Evolutionary conservation across 202 grass and related monocot species (phyloP).

Genomic region (Musa balbisiana): DNA sequence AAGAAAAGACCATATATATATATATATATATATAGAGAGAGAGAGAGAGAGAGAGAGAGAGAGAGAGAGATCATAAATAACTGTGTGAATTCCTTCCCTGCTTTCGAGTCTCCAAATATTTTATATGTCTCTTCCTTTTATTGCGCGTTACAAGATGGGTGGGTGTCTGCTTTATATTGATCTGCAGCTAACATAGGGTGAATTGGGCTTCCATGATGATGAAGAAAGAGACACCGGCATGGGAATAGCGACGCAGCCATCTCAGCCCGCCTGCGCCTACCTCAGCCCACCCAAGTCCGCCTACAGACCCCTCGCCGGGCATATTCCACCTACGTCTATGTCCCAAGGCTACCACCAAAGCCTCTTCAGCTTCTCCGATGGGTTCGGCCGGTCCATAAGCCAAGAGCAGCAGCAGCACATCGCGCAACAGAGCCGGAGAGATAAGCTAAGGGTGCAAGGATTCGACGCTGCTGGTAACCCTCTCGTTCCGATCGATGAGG

Average conservation of each 20-base stretch:
- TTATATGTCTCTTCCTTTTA: too few species aligned
- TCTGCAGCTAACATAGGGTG: background rate
- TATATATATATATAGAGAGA: too few species aligned
- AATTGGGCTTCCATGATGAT: slow-evolving; percentile 28
- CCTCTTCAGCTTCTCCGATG: slow-evolving; percentile 79
- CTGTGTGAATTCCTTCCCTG: too few species aligned
- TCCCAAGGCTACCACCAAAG: slow-evolving; percentile 86
- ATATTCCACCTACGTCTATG: slow-evolving; percentile 42
- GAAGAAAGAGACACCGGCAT: slow-evolving; percentile 55
- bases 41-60: too few species aligned
- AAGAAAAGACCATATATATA: too few species aligned
- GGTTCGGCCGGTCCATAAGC: slow-evolving; percentile 38
- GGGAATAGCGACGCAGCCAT: slow-evolving; percentile 71
- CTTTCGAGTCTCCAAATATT: too few species aligned
- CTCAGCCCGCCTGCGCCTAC: slow-evolving; percentile 29
- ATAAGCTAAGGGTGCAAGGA: slow-evolving; percentile 81
- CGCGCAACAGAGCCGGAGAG: slow-evolving; percentile 90
- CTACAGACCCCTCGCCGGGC: background rate
- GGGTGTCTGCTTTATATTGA: too few species aligned
- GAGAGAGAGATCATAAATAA: too few species aligned
- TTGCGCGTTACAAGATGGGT: too few species aligned
- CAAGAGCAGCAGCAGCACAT: slow-evolving; percentile 58
- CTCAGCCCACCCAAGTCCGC: background rate
- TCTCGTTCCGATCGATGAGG: slow-evolving; percentile 48
- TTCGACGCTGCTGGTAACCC: slow-evolving; percentile 50